Conservation (phyloP, 805 yeast species). For the Yamadazyma scolyti region DNA sequence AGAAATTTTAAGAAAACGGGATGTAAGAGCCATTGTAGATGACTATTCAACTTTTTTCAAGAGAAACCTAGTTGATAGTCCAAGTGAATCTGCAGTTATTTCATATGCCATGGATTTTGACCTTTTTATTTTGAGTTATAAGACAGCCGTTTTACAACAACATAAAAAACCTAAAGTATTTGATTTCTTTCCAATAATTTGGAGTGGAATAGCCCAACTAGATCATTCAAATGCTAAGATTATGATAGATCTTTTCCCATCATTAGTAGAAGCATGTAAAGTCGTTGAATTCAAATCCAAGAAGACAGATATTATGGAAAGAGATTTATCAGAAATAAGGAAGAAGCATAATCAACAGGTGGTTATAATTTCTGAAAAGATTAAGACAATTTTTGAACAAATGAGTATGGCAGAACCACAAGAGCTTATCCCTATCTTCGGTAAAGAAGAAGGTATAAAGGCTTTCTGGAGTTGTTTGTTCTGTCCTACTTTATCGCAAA, state of each 20-base stretch:
- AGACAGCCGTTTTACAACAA: constrained; percentile 17
- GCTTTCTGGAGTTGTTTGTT: constrained; percentile 76
- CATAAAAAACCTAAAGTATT: constrained; percentile 23
- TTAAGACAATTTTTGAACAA: constrained; percentile 25
- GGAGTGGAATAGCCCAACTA: constrained; percentile 14
- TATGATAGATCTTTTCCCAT: constrained; percentile 1
- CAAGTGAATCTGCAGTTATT: not conserved
- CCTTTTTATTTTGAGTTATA: constrained; percentile 32
- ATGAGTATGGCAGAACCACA: constrained; percentile 28
- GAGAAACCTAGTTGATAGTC: not conserved
- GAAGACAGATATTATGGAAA: constrained; percentile 12
- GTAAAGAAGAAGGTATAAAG: constrained; percentile 36
- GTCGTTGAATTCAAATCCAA: constrained; percentile 7
- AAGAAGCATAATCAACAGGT: constrained; percentile 30
- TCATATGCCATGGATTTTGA: constrained; percentile 41
- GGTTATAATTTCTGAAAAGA: constrained; percentile 14
- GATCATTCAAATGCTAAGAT: constrained; percentile 1
- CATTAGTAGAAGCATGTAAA: constrained; percentile 4
- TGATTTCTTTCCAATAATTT: constrained; percentile 30
- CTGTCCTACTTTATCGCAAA: constrained; percentile 63
- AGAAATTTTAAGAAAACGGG: constrained; percentile 33
- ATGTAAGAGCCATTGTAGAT: constrained; percentile 47
- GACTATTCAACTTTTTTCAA: constrained; percentile 27
- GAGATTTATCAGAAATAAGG: constrained; percentile 14
- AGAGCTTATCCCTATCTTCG: constrained; percentile 19